Percentiles rank a stretch among this genome's conserved stretches.
Evolutionary conservation across 1,284 basidiomycete genomes (phyloP).

Genomic region (Ustilago sp.): DNA sequence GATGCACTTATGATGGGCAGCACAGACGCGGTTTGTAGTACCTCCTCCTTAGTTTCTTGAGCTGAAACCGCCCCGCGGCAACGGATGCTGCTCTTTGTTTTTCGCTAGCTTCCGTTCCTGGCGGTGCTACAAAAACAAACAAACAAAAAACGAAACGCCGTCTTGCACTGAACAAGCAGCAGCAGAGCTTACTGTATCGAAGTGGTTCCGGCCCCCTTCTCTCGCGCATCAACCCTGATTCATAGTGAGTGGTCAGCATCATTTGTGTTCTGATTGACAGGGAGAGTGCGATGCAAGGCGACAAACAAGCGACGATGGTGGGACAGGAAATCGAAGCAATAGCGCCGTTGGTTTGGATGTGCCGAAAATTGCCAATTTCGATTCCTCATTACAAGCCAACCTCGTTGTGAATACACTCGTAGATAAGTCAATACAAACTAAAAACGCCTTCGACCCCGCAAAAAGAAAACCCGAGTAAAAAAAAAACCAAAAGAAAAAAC

Average conservation of each 20-base stretch:
- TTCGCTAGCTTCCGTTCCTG: background rate
- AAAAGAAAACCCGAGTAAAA: background rate
- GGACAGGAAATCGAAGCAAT: background rate
- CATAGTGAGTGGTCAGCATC: background rate
- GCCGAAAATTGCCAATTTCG: constrained; percentile 2
- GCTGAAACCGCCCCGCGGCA: background rate
- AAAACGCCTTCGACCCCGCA: constrained; percentile 1
- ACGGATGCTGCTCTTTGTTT: background rate
- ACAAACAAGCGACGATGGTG: background rate
- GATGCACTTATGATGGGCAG: background rate
- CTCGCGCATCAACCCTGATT: too few relatives aligned
- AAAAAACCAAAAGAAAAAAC: too few relatives aligned
- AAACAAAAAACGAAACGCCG: background rate
- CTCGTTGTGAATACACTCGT: background rate
- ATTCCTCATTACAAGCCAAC: background rate
- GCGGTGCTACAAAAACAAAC: background rate
- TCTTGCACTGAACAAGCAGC: background rate
- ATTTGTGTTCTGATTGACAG: background rate
- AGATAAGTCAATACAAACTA: background rate
- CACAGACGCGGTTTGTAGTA: background rate
- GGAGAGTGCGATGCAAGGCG: background rate
- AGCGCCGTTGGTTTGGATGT: background rate
- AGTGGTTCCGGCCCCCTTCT: background rate
- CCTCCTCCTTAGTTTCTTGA: background rate
- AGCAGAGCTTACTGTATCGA: background rate